Conservation (phyloP, 805 yeast genomes). For the Wickerhamomyces silvicola region DNA sequence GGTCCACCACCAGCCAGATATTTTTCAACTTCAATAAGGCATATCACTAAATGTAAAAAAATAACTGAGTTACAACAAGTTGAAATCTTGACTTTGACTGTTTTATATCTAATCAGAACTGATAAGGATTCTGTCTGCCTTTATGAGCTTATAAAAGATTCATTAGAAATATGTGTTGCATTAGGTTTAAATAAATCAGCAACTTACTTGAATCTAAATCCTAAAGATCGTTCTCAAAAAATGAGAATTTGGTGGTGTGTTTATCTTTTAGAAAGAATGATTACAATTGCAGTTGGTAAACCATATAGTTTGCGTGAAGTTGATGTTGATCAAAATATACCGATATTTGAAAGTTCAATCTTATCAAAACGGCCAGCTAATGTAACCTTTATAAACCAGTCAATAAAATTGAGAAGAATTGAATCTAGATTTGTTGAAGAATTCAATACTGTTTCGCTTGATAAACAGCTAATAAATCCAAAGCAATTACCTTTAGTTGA, state of each 20-base stretch:
- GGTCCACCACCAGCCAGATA: slow-evolving; percentile 51
- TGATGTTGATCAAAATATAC: slow-evolving; percentile 41
- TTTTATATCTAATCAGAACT: slow-evolving; percentile 51
- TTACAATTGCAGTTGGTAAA: slow-evolving; percentile 55
- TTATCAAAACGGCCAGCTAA: slow-evolving; percentile 19
- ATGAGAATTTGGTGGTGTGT: slow-evolving; percentile 60
- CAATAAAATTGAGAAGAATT: slow-evolving; percentile 48
- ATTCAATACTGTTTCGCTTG: slow-evolving; percentile 34
- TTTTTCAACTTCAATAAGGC: slow-evolving; percentile 54
- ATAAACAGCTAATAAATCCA: slow-evolving; percentile 9
- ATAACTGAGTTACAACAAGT: slow-evolving; percentile 39
- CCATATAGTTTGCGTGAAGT: slow-evolving; percentile 48
- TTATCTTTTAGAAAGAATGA: slow-evolving; percentile 54
- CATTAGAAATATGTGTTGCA: slow-evolving; percentile 38
- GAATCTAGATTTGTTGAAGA: slow-evolving; percentile 55
- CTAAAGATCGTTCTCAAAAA: slow-evolving; percentile 30
- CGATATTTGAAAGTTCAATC: slow-evolving; percentile 42
- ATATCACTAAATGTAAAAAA: slow-evolving; percentile 39
- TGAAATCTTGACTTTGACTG: slow-evolving; percentile 45
- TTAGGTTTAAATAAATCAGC: slow-evolving; percentile 31
- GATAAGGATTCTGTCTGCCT: slow-evolving; percentile 53
- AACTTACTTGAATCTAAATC: slow-evolving; percentile 25
- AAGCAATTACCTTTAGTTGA: slow-evolving; percentile 46
- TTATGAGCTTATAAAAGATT: slow-evolving; percentile 47
- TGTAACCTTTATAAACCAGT: slow-evolving; percentile 43